Conservation (phyloP, 352 stramenopile genomes). For the Phytophthora pluvialis region DNA sequence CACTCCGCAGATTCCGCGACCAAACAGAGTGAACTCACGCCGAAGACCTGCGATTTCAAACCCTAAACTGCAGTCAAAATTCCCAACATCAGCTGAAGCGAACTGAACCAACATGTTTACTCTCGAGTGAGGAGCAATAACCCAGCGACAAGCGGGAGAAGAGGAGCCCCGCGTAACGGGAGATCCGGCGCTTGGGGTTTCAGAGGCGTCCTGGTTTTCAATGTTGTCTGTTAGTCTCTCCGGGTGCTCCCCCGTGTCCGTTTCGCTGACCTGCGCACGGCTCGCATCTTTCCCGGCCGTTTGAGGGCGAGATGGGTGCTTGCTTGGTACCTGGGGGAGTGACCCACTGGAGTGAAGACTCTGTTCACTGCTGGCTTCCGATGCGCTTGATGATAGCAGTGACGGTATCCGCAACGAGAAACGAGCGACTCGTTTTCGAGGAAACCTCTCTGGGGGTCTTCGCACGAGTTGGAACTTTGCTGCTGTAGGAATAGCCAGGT, state of each 20-base stretch:
- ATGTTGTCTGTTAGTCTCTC: conserved; percentile 3
- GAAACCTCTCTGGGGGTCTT: conserved; percentile 64
- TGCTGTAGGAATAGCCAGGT: conserved; percentile 63
- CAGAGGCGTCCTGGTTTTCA: conserved; percentile 5
- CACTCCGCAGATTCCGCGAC: conserved; percentile 80
- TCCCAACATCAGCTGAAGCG: conserved; percentile 69
- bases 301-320: conserved; percentile 26
- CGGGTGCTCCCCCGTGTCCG: background rate
- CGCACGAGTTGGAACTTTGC: conserved; percentile 85
- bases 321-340: conserved; percentile 14
- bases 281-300: conserved; percentile 25
- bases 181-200: conserved; percentile 2
- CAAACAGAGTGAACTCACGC: conserved; percentile 87
- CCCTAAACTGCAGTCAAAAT: conserved; percentile 82
- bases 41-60: conserved; percentile 93
- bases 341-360: conserved; percentile 18
- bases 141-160: conserved; percentile 55
- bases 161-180: conserved; percentile 3
- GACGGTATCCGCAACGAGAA: conserved; percentile 46
- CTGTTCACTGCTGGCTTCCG: conserved; percentile 28
- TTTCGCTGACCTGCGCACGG: background rate
- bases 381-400: conserved; percentile 11
- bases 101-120: conserved; percentile 88
- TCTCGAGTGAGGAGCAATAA: conserved; percentile 67
- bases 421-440: conserved; percentile 57